Evolutionary conservation across 441 rosid species (phyloP), one percentile per base, ranked within the genome.

Genomic region (Adansonia madagascariensis): DNA sequence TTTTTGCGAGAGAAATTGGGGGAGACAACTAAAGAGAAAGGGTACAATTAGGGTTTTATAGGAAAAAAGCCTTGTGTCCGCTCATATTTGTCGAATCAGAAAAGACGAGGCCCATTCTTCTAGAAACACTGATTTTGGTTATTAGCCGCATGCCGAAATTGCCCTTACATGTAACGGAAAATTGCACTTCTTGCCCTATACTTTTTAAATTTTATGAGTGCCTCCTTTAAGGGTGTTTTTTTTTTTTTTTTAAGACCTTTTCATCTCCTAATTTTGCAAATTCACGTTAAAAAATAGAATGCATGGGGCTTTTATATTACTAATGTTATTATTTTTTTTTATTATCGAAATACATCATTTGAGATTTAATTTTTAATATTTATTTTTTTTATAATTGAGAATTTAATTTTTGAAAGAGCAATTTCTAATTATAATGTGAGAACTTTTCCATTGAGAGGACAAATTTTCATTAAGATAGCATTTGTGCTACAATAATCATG

Each of bases 31-130:
- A 55, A 69, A 18, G 24, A 60, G 4, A 27, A 4, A 44, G 4
- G 24, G 43, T 20, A 44, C 20, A 55, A 78, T 76, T 80, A 82
- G 88, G 85, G 80, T 85, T 83, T 74, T 52, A 27, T 27, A 27
- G 31, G 2, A 27, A 1, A 68, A 49, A 20, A 47, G 22, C 3
- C 22, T 3, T 20, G 27, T 43, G 46, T 15, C 15, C 11, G 17
- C n/a, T 15, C 62, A 20, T 18, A 1, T 17, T 7, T 18, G 46
- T 77, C 60, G 79, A 71, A 72, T 14, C 20, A 61, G 6, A 59
- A 46, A 15, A n/a, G 27, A 31, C 6, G 20, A 27, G 44, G 5
- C 63, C 60, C 1, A 20, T 4, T 31, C 3, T 12, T 65, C 24
- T 71, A 18, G 18, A 60, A 9, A 46, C 46, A 75, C 24, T 52